Evolutionary conservation across 139 green algal genomes (phyloP), one percentile per base, ranked within the genome.

Genomic region (Picochlorum sp.): DNA sequence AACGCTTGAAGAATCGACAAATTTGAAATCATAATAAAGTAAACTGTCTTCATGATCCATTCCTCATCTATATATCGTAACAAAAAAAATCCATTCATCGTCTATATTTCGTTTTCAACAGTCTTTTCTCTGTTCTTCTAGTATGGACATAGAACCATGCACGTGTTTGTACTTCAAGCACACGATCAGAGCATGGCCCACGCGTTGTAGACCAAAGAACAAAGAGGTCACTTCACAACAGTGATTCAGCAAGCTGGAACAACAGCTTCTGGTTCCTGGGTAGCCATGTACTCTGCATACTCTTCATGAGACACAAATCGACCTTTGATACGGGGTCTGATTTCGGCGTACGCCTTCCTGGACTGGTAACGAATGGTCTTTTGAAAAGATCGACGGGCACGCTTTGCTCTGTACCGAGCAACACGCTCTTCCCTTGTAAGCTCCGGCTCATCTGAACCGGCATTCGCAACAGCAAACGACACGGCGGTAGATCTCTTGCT

Each of bases 271-370:
- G 29, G 44, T 26, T 29, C n/a, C 20, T 53, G 44, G 12, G 29
- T 12, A 12, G 44, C 44, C 44, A 41, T 53, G 47, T 72, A 67
- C 3, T 45, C 65, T 1, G 59, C 67, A 30, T 55, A 63, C 67
- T 74, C 67, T 43, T 63, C 67, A 20, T 59, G 67, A 36, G 53
- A 68, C 20, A 68, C 67, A 59, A 74, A 74, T 6, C 67, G 59
- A 12, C 67, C 67, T 59, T 74, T 74, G 54, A 74, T 74, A 30
- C 67, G 57, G 7, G 67, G 67, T 53, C 67, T 59, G 36, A 69
- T 52, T 40, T 74, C 59, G 18, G 67, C 67, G 30, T 74, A 74
- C 0, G 66, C 66, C 57, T 73, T 73, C 31, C 65, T 45, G 25
- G 41, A 63, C 50, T 73, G 45, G 57, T 73, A 73, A n/a, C 65